Evolutionary conservation across 805 yeast species (phyloP).

Genomic region (Yarrowia divulgata): DNA sequence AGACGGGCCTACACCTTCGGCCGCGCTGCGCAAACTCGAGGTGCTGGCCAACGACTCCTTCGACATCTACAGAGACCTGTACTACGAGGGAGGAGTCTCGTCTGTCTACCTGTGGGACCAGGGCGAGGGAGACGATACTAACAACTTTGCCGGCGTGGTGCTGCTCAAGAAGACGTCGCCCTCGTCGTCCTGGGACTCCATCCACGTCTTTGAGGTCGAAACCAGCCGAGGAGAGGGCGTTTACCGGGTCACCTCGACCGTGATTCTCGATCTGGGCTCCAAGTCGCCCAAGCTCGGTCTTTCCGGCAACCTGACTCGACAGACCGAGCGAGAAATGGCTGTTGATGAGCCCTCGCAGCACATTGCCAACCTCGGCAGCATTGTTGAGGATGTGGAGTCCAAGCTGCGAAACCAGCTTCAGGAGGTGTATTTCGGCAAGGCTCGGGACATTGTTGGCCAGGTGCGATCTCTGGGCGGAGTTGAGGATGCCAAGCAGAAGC

Average conservation of each 20-base stretch:
- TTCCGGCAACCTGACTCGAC: conserved; percentile 88
- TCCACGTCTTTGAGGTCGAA: conserved; percentile 86
- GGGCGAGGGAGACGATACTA: conserved; percentile 59
- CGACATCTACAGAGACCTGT: conserved; percentile 89
- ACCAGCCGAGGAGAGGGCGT: conserved; percentile 53
- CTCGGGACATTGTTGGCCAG: conserved; percentile 83
- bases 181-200: conserved; percentile 83
- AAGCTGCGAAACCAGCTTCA: conserved; percentile 86
- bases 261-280: conserved; percentile 73
- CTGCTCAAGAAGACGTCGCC: conserved; percentile 69
- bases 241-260: conserved; percentile 85
- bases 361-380: conserved; percentile 80
- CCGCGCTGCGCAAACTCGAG: conserved; percentile 74
- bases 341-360: conserved; percentile 60
- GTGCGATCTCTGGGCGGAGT: conserved; percentile 52
- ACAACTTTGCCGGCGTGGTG: conserved; percentile 84
- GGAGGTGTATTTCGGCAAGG: conserved; percentile 94
- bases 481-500: conserved; percentile 25
- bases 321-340: conserved; percentile 60
- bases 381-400: conserved; percentile 87
- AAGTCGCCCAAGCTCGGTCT: conserved; percentile 57
- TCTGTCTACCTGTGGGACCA: conserved; percentile 90
- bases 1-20: conserved; percentile 80
- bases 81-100: conserved; percentile 93
- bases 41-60: conserved; percentile 85